Base-by-base conservation (phyloP, 805 yeast species). In the Yamadazyma takamatsuzukensis region DNA sequence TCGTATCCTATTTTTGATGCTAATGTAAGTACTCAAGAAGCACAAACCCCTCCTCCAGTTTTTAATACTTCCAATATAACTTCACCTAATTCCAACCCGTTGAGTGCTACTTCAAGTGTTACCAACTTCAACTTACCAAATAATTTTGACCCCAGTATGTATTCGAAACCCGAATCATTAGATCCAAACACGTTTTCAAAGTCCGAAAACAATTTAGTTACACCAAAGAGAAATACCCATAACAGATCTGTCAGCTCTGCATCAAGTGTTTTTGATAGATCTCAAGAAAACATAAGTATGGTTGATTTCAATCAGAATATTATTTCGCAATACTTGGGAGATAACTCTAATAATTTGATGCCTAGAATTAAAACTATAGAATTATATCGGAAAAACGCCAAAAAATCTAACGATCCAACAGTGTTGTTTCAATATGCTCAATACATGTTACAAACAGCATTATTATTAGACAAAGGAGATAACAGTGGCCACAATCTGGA, bases 401-500 rank as follows among this genome's bases (percentile, higher is more conserved):
- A 81, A 47, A 84, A 80, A 48, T 76, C 87, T 14, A 81, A 80
- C 49, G 96, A 90, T 50, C 95, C 96, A 0, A 77, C 74, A 13
- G 81, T 86, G n/a, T 72, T 88, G 46, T 86, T 87, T 56, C 87
- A 87, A 50, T 88, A 85, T 53, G 96, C 97, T 1, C 93, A 87
- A 59, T 86, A 83, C 55, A 80, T 85, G 80, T 62, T 87, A 32
- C 90, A 85, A 54, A 83, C 94, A 1, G 95, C 94, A 1, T 67
- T 89, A 32, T 61, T 82, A 13, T 68, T 82, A 39, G 78, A 64
- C 29, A 49, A 53, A 15, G 58, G 37, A 11, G 6, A 25, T 30
- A 10, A 31, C 34, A 19, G 9, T 6, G 6, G 10, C 21, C 34
- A 30, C 13, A 30, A 22, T 15, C 34, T 21, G 4, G 21, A 37